These are phyloP conservation scores for Naganishia sp. DNA, from an alignment of 1,284 basidiomycete genomes.

Conservation along the genomic window DNA sequence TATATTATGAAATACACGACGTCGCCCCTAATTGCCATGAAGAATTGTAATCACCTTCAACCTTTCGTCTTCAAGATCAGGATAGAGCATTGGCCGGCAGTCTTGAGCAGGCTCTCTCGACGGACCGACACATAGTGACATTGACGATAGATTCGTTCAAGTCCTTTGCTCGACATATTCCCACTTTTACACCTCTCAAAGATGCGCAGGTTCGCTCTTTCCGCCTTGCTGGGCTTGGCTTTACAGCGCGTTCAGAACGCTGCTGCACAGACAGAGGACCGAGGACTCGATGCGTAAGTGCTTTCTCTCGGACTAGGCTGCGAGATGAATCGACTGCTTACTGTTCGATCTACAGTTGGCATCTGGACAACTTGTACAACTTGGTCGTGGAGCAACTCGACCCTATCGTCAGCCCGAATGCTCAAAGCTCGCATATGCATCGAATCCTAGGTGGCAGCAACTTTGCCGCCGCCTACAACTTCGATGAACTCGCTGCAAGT, in stretches of 20 bases:
- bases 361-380: slow-evolving; percentile 24
- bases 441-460: slow-evolving; percentile 35
- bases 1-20: background rate
- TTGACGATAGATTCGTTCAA: slow-evolving; percentile 25
- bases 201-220: slow-evolving; percentile 26
- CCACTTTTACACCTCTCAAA: background rate
- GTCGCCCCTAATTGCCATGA: background rate
- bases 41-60: background rate
- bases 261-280: slow-evolving; percentile 7
- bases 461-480: slow-evolving; percentile 44
- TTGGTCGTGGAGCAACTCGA: slow-evolving; percentile 34
- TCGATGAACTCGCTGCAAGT: slow-evolving; percentile 34
- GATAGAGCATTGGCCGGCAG: background rate
- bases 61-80: slow-evolving; percentile 3
- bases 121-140: slow-evolving; percentile 5
- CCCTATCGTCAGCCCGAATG: slow-evolving; percentile 35
- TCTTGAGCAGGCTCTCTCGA: slow-evolving; percentile 23
- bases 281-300: slow-evolving; percentile 22
- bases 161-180: background rate
- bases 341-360: slow-evolving; percentile 1
- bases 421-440: slow-evolving; percentile 34
- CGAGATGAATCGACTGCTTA: background rate
- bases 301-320: background rate
- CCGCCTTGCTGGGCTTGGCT: slow-evolving; percentile 18
- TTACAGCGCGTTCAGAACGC: slow-evolving; percentile 18